Evolutionary conservation across 2,329 filamentous ascomycete genomes (phyloP), one percentile per base, ranked within the genome.

Genomic region (Ilyonectria sp.): DNA sequence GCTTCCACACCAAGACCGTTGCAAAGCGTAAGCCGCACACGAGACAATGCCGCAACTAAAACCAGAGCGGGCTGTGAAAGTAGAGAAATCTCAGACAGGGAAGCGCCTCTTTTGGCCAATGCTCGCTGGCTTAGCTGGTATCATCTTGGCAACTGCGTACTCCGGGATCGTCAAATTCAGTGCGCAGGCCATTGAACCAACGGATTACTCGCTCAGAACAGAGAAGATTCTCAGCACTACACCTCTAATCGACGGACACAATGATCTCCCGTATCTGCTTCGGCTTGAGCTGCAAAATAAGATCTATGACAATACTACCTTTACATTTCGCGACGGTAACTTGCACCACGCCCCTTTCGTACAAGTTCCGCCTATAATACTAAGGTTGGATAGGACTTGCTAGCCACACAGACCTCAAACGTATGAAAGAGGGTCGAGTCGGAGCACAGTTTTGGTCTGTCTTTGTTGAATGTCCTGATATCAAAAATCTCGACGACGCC

Each of bases 371-470:
- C n/a, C 31, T 19, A 15, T 21, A 15, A n/a, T 40, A 6, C 33
- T 40, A 46, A 49, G 17, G 6, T 40, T 44, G 19, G 26, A 55
- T 33, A 62, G 46, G 29, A 17, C 56, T 59, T 31, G 26, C 56
- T 33, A 29, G 68, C 31, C 68, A 71, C 21, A 69, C 67, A 26
- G 69, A 71, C 40, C 40, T 71, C 11, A 43, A 37, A 17, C 57
- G 67, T 4, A 62, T 71, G 67, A 65, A 35, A 11, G 17, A 69
- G 50, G 69, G 69, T 37, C 58, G 50, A 21, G 56, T 69, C n/a
- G 67, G 69, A 9, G 69, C 60, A 4, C 67, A 69, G 37, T 71
- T 71, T 40, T 71, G 69, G 69, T 60, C 53, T 9, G 64, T 68
- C 19, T 71, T 65, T 35, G 64, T 71, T 26, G 69, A 71, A 19